Conservation (phyloP, 495 filamentous ascomycete genomes). For the Amniculicola lignicola region DNA sequence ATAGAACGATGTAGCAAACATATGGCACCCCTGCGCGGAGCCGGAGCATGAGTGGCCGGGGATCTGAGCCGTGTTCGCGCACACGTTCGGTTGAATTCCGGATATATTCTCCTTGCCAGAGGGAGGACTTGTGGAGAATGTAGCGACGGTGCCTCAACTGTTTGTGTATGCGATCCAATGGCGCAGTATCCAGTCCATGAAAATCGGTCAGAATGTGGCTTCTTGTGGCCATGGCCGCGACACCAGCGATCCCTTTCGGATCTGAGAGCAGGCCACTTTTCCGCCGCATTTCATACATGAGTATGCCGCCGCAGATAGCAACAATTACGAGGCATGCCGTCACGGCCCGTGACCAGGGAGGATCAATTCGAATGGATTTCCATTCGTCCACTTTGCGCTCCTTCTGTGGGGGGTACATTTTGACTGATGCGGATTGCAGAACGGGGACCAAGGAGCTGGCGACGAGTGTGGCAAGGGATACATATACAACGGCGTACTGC, state of each 20-base stretch:
- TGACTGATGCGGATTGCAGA: slow-evolving; percentile 56
- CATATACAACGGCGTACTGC: slow-evolving; percentile 65
- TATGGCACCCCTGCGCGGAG: slow-evolving; percentile 57
- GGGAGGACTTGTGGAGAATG: slow-evolving; percentile 63
- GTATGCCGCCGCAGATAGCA: slow-evolving; percentile 50
- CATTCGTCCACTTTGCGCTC: slow-evolving; percentile 20
- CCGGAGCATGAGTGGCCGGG: slow-evolving; percentile 61
- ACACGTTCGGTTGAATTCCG: slow-evolving; percentile 39
- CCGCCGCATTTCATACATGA: slow-evolving; percentile 59
- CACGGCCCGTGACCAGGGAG: slow-evolving; percentile 60
- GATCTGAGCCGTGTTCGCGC: slow-evolving; percentile 43
- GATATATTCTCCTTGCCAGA: slow-evolving; percentile 55
- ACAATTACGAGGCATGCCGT: slow-evolving; percentile 51
- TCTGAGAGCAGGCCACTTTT: slow-evolving; percentile 64
- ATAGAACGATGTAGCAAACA: slow-evolving; percentile 52
- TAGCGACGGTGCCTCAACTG: slow-evolving; percentile 62
- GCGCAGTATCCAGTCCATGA: slow-evolving; percentile 64
- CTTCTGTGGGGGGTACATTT: slow-evolving; percentile 47
- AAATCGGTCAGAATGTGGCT: slow-evolving; percentile 73
- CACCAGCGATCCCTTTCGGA: slow-evolving; percentile 69
- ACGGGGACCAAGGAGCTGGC: slow-evolving; percentile 63
- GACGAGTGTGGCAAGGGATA: slow-evolving; percentile 58
- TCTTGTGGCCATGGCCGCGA: slow-evolving; percentile 69
- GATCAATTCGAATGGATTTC: slow-evolving; percentile 51
- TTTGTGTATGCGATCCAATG: slow-evolving; percentile 62